Conservation (phyloP, 495 filamentous ascomycete species). For the Aspergillus nidulans region DNA sequence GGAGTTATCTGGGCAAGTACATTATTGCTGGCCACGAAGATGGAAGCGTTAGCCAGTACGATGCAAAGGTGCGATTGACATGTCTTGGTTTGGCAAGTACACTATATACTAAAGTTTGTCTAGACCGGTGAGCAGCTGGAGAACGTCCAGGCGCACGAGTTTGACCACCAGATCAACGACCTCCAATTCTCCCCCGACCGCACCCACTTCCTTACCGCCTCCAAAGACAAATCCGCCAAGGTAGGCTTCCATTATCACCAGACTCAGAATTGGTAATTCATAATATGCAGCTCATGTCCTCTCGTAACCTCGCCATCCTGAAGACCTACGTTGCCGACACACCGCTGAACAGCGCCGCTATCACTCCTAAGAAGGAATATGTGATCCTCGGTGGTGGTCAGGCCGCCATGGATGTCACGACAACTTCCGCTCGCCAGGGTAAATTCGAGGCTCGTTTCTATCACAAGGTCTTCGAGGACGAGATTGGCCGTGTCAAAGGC, state of each 20-base stretch:
- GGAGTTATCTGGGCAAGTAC: constrained; percentile 86
- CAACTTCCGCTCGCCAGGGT: constrained; percentile 84
- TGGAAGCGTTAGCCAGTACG: constrained; percentile 88
- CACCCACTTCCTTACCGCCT: constrained; percentile 96
- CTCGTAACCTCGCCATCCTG: constrained; percentile 79
- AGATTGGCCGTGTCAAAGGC: constrained; percentile 92
- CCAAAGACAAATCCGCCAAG: constrained; percentile 96
- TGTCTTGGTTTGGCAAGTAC: not conserved
- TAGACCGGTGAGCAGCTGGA: constrained; percentile 77
- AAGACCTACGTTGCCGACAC: constrained; percentile 92
- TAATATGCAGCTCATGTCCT: constrained; percentile 61
- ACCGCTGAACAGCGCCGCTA: constrained; percentile 90
- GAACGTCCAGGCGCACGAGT: constrained; percentile 77
- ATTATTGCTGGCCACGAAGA: constrained; percentile 98
- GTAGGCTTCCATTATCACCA: constrained; percentile 37
- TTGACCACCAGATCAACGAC: constrained; percentile 80
- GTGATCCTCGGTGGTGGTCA: constrained; percentile 97
- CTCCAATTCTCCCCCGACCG: constrained; percentile 91
- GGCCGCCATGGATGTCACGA: constrained; percentile 99
- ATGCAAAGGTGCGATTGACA: constrained; percentile 66
- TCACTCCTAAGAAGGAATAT: constrained; percentile 92
- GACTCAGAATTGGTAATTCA: constrained; percentile 12
- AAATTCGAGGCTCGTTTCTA: constrained; percentile 99
- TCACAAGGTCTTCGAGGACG: constrained; percentile 98
- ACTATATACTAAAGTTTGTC: constrained; percentile 4